Evolutionary conservation across 805 yeast species (phyloP).

Genomic region (Brettanomyces sp.): DNA sequence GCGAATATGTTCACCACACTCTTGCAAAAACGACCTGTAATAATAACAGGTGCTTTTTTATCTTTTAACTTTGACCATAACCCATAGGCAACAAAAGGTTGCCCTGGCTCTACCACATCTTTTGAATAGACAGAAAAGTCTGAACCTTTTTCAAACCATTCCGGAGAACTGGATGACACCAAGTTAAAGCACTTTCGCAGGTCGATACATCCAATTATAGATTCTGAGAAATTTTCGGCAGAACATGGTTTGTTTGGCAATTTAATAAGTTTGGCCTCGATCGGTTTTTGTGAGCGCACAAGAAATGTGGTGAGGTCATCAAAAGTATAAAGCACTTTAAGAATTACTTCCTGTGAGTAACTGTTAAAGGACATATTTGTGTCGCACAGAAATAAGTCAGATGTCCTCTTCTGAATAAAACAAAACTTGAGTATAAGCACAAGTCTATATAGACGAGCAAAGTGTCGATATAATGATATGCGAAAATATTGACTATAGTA

Average conservation of each 20-base stretch:
- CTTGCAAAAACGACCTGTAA: conserved; percentile 49
- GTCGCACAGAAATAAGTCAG: not conserved
- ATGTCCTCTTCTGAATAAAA: too few species aligned
- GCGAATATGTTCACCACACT: conserved; percentile 39
- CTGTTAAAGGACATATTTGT: conserved; percentile 8
- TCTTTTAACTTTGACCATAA: conserved; percentile 26
- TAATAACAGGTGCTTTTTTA: conserved; percentile 27
- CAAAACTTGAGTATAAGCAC: too few species aligned
- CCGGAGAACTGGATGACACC: conserved; percentile 37
- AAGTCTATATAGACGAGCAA: too few species aligned
- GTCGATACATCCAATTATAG: conserved; percentile 32
- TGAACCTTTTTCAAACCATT: conserved; percentile 28
- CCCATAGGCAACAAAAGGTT: conserved; percentile 42
- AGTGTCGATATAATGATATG: too few species aligned
- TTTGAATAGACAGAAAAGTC: conserved; percentile 39
- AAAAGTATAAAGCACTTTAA: conserved; percentile 32
- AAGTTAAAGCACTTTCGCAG: conserved; percentile 37
- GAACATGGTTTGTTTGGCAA: conserved; percentile 31
- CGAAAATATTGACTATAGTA: too few species aligned
- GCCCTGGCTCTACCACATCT: conserved; percentile 42
- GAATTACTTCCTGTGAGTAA: conserved; percentile 18
- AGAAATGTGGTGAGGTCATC: conserved; percentile 34
- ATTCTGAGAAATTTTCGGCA: conserved; percentile 24
- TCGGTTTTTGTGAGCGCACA: conserved; percentile 28
- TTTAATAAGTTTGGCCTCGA: conserved; percentile 32